Evolutionary conservation across 192 early-diverging fungal species (phyloP), one percentile per base, ranked within the genome.

Genomic region (Phlyctochytrium arcticum): DNA sequence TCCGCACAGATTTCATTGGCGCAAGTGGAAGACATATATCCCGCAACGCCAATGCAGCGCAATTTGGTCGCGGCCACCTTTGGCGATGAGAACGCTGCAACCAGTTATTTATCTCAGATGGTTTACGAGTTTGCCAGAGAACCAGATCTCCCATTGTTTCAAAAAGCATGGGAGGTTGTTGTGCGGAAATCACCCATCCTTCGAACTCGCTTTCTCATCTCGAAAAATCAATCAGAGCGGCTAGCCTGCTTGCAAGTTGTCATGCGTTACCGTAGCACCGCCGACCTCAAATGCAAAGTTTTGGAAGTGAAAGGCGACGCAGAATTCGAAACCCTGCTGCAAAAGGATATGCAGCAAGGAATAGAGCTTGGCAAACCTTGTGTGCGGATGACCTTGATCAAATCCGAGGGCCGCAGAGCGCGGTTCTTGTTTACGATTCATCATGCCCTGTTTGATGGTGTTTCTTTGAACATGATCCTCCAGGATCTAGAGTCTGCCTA

Each of bases 11-110:
- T 69, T 32, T 46, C 5, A 10, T 34, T 62, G 10, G 36, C 48
- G 15, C 57, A 62, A 36, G 31, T 68, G 26, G 60, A 73, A 21
- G 71, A 73, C 54, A 57, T 73, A 6, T 70, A 64, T 36, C 71
- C 71, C 35, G 23, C 23, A 21, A 70, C 67, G 3, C 49, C 67
- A 8, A n/a, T 73, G 60, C 71, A 73, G 44, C 19, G 42, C 19
- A 48, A 47, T 30, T 42, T 72, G 12, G 47, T 72, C 8, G 54
- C 49, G 61, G 12, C 35, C 9, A 54, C 44, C 12, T 21, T 68
- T 9, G 31, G 49, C 15, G 63, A 54, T 48, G 15, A 34, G 3
- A n/a, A 31, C 8, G 37, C 37, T n/a, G 33, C 24, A 17, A 31
- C 51, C 33, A 7, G 7, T 7, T 61, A 48, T 19, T 9, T 69